These are phyloP conservation scores for Teratosphaeria destructans DNA, from an alignment of 2,329 filamentous ascomycete genomes.

Conservation along the genomic window DNA sequence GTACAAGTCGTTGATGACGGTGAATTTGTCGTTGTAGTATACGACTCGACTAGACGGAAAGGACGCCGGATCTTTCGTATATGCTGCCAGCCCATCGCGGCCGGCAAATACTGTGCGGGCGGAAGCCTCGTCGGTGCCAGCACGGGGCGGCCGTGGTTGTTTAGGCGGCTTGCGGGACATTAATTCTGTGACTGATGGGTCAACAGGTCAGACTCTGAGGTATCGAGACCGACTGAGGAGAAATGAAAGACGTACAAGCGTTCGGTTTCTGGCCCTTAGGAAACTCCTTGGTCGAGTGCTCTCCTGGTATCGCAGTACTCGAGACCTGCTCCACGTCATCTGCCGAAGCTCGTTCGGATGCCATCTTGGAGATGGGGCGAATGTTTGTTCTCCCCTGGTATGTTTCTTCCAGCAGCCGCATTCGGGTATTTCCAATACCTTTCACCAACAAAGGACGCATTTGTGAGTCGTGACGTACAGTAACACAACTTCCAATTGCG, in stretches of 20 bases:
- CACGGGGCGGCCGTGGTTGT: conserved; percentile 24
- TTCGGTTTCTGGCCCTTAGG: conserved; percentile 19
- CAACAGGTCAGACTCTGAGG: conserved; percentile 8
- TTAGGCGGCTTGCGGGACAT: conserved; percentile 31
- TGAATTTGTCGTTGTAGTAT: conserved; percentile 57
- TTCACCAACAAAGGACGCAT: neutral
- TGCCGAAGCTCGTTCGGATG: conserved; percentile 5
- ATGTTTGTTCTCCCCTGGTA: neutral
- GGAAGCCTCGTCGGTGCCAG: conserved; percentile 17
- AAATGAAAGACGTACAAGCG: conserved; percentile 16
- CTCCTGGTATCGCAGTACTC: conserved; percentile 8
- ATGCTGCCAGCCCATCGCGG: conserved; percentile 54
- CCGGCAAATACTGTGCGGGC: conserved; percentile 31
- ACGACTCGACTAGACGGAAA: conserved; percentile 52
- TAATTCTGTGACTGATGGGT: conserved; percentile 33
- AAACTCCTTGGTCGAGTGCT: conserved; percentile 7
- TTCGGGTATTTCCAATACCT: neutral
- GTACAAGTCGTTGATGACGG: conserved; percentile 71
- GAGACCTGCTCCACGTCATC: conserved; percentile 11
- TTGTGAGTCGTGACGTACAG: neutral
- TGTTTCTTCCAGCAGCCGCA: neutral
- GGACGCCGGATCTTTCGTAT: conserved; percentile 53
- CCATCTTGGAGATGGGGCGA: neutral
- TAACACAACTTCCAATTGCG: neutral
- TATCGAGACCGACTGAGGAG: neutral